Conservation (phyloP, 495 filamentous ascomycete species). For the Aspergillus sclerotioniger region DNA sequence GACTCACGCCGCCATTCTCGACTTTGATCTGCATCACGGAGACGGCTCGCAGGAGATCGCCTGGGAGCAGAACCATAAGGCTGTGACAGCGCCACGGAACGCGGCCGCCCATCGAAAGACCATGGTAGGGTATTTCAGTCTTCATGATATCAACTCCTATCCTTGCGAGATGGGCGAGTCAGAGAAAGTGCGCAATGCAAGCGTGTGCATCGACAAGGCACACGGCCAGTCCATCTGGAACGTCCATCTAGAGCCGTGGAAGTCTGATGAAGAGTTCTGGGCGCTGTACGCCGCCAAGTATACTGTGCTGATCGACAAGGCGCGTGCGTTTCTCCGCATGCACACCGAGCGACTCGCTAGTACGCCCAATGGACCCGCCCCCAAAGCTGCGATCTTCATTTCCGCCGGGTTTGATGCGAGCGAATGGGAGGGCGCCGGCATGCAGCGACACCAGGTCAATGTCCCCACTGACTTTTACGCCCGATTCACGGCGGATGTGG, state of each 20-base stretch:
- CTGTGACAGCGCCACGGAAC: slow-evolving; percentile 57
- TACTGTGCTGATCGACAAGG: slow-evolving; percentile 70
- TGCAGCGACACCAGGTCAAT: slow-evolving; percentile 93
- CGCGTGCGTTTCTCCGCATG: slow-evolving; percentile 65
- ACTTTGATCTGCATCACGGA: slow-evolving; percentile 96
- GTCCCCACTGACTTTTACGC: slow-evolving; percentile 98
- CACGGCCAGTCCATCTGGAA: slow-evolving; percentile 95
- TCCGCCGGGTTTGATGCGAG: slow-evolving; percentile 97
- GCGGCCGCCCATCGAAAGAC: slow-evolving; percentile 71
- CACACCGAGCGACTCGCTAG: slow-evolving; percentile 63
- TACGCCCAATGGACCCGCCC: slow-evolving; percentile 50
- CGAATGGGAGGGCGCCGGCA: slow-evolving; percentile 84
- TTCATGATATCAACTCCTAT: slow-evolving; percentile 97
- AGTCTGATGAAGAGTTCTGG: slow-evolving; percentile 82
- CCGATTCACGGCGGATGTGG: slow-evolving; percentile 78
- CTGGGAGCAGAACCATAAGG: slow-evolving; percentile 76
- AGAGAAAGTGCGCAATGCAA: slow-evolving; percentile 87
- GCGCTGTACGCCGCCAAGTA: slow-evolving; percentile 77
- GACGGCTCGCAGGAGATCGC: slow-evolving; percentile 93
- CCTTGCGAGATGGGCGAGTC: slow-evolving; percentile 88
- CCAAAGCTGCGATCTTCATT: slow-evolving; percentile 86
- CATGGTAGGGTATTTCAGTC: slow-evolving; percentile 88
- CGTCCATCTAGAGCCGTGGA: slow-evolving; percentile 88
- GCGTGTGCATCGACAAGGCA: slow-evolving; percentile 85
- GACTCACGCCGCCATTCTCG: slow-evolving; percentile 92